Evolutionary conservation across 2,329 filamentous ascomycete species (phyloP).

Genomic region (Amphichorda felina): DNA sequence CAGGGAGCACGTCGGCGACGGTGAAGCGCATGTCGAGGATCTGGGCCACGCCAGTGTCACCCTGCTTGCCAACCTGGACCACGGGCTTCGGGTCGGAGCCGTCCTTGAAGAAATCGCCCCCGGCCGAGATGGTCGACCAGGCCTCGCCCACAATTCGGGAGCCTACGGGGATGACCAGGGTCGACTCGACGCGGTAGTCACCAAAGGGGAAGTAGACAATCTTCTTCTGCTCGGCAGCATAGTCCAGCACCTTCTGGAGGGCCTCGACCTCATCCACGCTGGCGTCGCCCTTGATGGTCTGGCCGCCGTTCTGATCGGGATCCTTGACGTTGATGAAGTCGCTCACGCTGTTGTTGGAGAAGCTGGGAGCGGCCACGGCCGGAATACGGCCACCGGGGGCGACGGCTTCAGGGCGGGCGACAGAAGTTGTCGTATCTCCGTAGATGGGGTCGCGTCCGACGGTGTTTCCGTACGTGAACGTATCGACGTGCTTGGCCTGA

Average conservation of each 20-base stretch:
- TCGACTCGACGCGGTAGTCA: conserved; percentile 13
- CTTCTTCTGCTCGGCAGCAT: too few relatives aligned
- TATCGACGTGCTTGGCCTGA: conserved; percentile 19
- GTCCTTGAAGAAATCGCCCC: conserved; percentile 29
- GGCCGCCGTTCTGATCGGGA: conserved; percentile 14
- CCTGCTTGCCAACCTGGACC: conserved; percentile 35
- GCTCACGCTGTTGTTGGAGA: conserved; percentile 16
- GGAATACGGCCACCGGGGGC: conserved; percentile 24
- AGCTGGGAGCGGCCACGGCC: conserved; percentile 24
- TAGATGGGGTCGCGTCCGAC: conserved; percentile 26
- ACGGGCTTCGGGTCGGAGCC: conserved; percentile 32
- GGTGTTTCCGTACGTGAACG: conserved; percentile 29
- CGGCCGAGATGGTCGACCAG: conserved; percentile 37
- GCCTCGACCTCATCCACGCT: conserved; percentile 24
- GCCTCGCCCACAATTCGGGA: conserved; percentile 43
- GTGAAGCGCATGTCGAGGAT: conserved; percentile 41
- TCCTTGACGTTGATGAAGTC: conserved; percentile 24
- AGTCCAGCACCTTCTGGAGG: too few relatives aligned
- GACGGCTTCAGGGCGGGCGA: conserved; percentile 18
- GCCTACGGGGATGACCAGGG: conserved; percentile 17
- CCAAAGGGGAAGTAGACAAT: conserved; percentile 17
- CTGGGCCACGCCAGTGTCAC: conserved; percentile 35
- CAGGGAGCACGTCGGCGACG: conserved; percentile 29
- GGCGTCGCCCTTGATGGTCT: conserved; percentile 23
- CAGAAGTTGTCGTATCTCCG: conserved; percentile 16